Conservation (phyloP, 768 basidiomycete genomes). For the Podaxis sp. region DNA sequence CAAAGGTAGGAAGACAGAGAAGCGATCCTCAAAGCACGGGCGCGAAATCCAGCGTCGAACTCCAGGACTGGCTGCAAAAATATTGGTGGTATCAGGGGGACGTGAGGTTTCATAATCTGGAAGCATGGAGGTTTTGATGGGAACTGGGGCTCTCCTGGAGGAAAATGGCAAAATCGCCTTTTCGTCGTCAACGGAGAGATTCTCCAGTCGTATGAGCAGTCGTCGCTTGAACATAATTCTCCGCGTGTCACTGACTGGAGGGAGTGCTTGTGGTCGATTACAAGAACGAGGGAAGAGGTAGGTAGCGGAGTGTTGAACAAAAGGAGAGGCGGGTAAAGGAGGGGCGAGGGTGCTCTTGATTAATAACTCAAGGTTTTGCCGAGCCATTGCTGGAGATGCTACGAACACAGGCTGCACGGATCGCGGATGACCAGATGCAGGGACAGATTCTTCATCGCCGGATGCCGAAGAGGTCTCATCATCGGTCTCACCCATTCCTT, state of each 20-base stretch:
- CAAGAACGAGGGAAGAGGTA: slow-evolving; percentile 42
- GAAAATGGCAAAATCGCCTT: slow-evolving; percentile 41
- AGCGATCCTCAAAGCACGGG: slow-evolving; percentile 73
- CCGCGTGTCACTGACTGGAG: slow-evolving; percentile 34
- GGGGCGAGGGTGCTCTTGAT: slow-evolving; percentile 44
- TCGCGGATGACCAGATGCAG: not conserved
- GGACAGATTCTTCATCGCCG: slow-evolving; percentile 24
- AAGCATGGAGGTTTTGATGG: slow-evolving; percentile 21
- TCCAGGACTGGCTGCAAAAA: slow-evolving; percentile 45
- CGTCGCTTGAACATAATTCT: slow-evolving; percentile 45
- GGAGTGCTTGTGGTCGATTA: slow-evolving; percentile 34
- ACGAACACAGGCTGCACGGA: slow-evolving; percentile 16
- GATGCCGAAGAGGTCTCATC: slow-evolving; percentile 22
- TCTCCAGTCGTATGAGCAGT: slow-evolving; percentile 42
- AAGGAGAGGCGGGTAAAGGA: slow-evolving; percentile 42
- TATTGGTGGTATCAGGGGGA: slow-evolving; percentile 25
- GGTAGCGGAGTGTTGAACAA: slow-evolving; percentile 25
- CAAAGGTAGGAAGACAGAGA: slow-evolving; percentile 46
- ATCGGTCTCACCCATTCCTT: not conserved
- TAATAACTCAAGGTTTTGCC: slow-evolving; percentile 34
- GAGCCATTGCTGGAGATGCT: slow-evolving; percentile 26
- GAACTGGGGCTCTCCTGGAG: slow-evolving; percentile 23
- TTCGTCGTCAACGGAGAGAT: slow-evolving; percentile 33
- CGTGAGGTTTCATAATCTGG: slow-evolving; percentile 25
- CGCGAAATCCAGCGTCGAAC: slow-evolving; percentile 67